Evolutionary conservation across 2,329 filamentous ascomycete species (phyloP).

Genomic region (Karstenula rhodostoma): DNA sequence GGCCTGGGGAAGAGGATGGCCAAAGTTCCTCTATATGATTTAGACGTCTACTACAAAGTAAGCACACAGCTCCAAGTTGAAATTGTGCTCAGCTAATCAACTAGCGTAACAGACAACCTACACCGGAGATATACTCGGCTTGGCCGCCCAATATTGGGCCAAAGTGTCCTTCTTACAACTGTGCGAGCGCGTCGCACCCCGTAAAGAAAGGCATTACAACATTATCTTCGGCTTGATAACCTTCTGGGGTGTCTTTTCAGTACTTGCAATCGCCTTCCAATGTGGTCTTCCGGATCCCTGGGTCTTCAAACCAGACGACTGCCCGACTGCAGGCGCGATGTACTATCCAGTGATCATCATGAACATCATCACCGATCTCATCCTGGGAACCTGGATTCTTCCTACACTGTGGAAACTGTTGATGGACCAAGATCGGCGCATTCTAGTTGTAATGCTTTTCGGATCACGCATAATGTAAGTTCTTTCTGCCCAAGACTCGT

Average conservation of each 20-base stretch:
- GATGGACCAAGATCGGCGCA: slow-evolving; percentile 14
- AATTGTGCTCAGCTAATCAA: slow-evolving; percentile 2
- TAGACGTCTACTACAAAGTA: slow-evolving; percentile 23
- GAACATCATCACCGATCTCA: slow-evolving; percentile 33
- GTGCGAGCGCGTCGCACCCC: slow-evolving; percentile 22
- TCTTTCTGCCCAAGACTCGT: neutral
- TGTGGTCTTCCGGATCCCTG: slow-evolving; percentile 28
- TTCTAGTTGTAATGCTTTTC: slow-evolving; percentile 18
- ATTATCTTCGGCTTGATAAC: slow-evolving; percentile 20
- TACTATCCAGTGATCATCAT: slow-evolving; percentile 27
- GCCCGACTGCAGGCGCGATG: slow-evolving; percentile 24
- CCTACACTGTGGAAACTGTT: slow-evolving; percentile 22
- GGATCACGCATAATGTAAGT: slow-evolving; percentile 17
- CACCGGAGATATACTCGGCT: slow-evolving; percentile 16
- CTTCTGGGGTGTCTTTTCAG: slow-evolving; percentile 22
- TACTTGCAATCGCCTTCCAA: slow-evolving; percentile 26
- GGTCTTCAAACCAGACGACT: slow-evolving; percentile 19
- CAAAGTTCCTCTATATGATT: slow-evolving; percentile 9
- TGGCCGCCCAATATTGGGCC: slow-evolving; percentile 21
- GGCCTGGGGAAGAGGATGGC: slow-evolving; percentile 23
- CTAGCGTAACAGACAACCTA: slow-evolving; percentile 18
- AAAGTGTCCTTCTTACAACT: slow-evolving; percentile 22
- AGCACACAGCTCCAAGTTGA: neutral
- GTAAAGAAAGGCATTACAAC: slow-evolving; percentile 15
- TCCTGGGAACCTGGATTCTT: slow-evolving; percentile 34